Percentiles rank a stretch among this genome's conserved stretches.
phyloP scores from a whole-genome alignment of 2,329 filamentous ascomycete species.

The Orbilia javanica region DNA sequence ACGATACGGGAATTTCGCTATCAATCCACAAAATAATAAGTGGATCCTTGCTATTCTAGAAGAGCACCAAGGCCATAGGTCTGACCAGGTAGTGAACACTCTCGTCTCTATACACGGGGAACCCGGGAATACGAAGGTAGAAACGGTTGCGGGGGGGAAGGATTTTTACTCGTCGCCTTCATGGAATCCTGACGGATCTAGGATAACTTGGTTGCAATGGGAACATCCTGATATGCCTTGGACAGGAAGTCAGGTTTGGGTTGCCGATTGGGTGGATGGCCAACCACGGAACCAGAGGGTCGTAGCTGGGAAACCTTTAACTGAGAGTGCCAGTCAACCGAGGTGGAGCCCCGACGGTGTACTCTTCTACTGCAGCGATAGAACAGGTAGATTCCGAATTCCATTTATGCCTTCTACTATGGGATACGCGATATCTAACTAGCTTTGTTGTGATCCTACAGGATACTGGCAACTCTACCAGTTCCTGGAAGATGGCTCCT shows the following conservation, averaged over 20 bases:
- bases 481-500: constrained; percentile 62
- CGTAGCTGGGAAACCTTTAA: constrained; percentile 66
- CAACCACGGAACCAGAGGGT: constrained; percentile 63
- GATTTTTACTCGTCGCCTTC: constrained; percentile 71
- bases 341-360: constrained; percentile 69
- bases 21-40: constrained; percentile 52
- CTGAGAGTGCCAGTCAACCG: constrained; percentile 68
- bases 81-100: constrained; percentile 63
- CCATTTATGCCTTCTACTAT: too few species aligned
- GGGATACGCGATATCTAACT: not conserved
- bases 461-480: constrained; percentile 69
- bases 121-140: constrained; percentile 63
- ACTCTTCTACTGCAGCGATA: constrained; percentile 69
- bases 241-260: constrained; percentile 67
- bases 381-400: constrained; percentile 60
- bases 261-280: constrained; percentile 66
- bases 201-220: constrained; percentile 71
- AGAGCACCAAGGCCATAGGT: constrained; percentile 66
- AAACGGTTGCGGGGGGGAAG: constrained; percentile 66
- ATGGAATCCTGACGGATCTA: constrained; percentile 68
- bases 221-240: constrained; percentile 71
- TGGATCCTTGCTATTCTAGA: constrained; percentile 71
- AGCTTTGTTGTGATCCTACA: not conserved
- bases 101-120: constrained; percentile 63
- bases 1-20: constrained; percentile 43